Conservation (phyloP, 2,329 filamentous ascomycete genomes). For the Aaosphaeria arxii region DNA sequence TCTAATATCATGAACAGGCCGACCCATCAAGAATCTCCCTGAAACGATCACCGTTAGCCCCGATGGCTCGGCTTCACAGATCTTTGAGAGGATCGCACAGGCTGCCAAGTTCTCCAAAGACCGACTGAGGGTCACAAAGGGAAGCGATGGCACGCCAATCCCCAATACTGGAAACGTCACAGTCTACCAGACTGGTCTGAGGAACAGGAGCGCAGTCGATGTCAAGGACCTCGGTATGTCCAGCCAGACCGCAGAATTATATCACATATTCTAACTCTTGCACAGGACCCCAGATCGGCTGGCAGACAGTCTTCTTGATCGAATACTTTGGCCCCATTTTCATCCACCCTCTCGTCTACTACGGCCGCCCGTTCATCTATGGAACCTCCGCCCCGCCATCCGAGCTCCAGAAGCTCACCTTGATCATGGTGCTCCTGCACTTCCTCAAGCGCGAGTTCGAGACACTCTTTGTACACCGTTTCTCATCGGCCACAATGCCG, state of each 20-base stretch:
- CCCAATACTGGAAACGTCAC: constrained; percentile 53
- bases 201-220: constrained; percentile 63
- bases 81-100: constrained; percentile 57
- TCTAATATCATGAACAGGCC: constrained; percentile 44
- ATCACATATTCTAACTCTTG: background rate
- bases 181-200: constrained; percentile 55
- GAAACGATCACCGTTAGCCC: constrained; percentile 52
- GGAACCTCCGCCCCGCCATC: constrained; percentile 54
- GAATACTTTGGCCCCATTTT: constrained; percentile 92
- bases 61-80: constrained; percentile 51
- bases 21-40: constrained; percentile 60
- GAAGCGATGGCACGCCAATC: constrained; percentile 58
- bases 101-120: constrained; percentile 56
- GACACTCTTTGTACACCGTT: constrained; percentile 91
- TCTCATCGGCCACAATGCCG: constrained; percentile 94
- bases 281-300: constrained; percentile 80
- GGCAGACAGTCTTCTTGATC: constrained; percentile 91
- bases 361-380: constrained; percentile 71
- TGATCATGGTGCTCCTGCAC: constrained; percentile 73
- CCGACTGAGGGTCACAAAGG: constrained; percentile 63
- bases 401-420: constrained; percentile 68
- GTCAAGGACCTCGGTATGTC: constrained; percentile 86
- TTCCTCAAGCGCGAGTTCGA: constrained; percentile 95
- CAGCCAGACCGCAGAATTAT: background rate
- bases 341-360: constrained; percentile 73